Evolutionary conservation across 345 rosid species (phyloP), one percentile per base, ranked within the genome.

Genomic region (Brassica incana): DNA sequence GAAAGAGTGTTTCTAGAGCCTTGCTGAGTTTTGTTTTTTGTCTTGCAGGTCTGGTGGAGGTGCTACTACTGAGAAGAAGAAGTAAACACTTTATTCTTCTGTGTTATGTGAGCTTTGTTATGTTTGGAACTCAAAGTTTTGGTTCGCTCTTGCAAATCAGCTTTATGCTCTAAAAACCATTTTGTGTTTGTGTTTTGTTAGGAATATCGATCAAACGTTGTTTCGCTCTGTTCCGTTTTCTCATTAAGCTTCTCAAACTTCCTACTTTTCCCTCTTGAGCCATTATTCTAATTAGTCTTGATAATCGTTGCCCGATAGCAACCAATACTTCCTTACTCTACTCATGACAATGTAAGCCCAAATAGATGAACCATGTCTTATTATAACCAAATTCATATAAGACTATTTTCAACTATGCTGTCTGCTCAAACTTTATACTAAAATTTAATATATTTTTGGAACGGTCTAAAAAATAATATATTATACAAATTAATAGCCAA

Each of bases 1-100:
- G 6, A 5, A 35, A 35, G 40, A 35, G 8, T 35, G 40, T 35
- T 48, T 48, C 54, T 43, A 4, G 0, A 45, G 5, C 0, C 54
- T 45, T 45, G 4, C 54, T 45, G 5, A 12, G 15, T n/a, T 50
- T 14, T 50, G 7, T 0, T 14, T 50, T 50, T 16, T 68, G 14
- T 38, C 2, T 75, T 59, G 5, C 35, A 82, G 84, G 84, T 60
- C 84, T 81, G 81, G 72, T 72, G 84, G 81, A 15, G 81, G 78
- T 33, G 84, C 60, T 33, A 78, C 27, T 23, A 0, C 84, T 12
- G 84, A 81, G 74, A 81, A 81, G 84, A 81, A 81, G 78, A 82
- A 77, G 81, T 82, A 20, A 73, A 38, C 67, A 52, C 38, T 68
- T 64, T 69, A 38, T 10, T 11, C 27, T 25, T 69, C 3, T 30